Percentiles rank a stretch among this genome's conserved stretches.
phyloP scores from a whole-genome alignment of 1,284 basidiomycete genomes.

The Cystobasidiaceae sp. region DNA sequence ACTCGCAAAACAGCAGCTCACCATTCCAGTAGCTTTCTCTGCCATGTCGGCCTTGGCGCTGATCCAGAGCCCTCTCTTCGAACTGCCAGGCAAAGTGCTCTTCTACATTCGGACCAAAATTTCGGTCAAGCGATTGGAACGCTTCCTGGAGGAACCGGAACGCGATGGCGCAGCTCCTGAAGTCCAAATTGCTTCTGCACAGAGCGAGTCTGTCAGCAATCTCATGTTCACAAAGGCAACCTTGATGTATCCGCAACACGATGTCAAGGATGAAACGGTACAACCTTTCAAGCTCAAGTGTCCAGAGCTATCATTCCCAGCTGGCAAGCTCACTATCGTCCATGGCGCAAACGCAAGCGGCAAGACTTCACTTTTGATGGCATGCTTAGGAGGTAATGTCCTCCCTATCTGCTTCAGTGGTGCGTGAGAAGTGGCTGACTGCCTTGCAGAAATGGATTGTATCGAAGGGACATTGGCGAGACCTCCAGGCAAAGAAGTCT shows the following conservation, averaged over 20 bases:
- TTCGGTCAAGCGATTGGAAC: constrained; percentile 23
- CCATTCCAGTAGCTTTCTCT: constrained; percentile 21
- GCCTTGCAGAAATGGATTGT: constrained; percentile 85
- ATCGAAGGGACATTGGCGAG: constrained; percentile 50
- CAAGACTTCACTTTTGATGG: constrained; percentile 24
- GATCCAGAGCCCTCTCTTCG: constrained; percentile 7
- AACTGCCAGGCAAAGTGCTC: constrained; percentile 14
- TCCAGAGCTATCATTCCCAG: constrained; percentile 5
- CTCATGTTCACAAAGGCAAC: not conserved
- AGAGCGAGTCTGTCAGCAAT: not conserved
- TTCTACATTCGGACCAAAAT: constrained; percentile 15
- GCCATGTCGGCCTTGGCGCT: constrained; percentile 11
- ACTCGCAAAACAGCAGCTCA: constrained; percentile 1
- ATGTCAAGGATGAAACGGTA: constrained; percentile 8
- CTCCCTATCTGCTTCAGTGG: constrained; percentile 62
- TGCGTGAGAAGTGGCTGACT: constrained; percentile 68
- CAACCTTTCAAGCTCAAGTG: constrained; percentile 4
- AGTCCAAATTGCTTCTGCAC: not conserved
- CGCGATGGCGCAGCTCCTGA: not conserved
- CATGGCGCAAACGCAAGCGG: constrained; percentile 24
- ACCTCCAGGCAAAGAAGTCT: constrained; percentile 1
- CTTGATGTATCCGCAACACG: constrained; percentile 21
- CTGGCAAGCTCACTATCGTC: constrained; percentile 15
- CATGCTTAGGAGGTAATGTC: constrained; percentile 18
- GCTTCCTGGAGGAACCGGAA: constrained; percentile 27